Evolutionary conservation across 257 asterid species (phyloP).

Genomic region (Jasminum sambac): DNA sequence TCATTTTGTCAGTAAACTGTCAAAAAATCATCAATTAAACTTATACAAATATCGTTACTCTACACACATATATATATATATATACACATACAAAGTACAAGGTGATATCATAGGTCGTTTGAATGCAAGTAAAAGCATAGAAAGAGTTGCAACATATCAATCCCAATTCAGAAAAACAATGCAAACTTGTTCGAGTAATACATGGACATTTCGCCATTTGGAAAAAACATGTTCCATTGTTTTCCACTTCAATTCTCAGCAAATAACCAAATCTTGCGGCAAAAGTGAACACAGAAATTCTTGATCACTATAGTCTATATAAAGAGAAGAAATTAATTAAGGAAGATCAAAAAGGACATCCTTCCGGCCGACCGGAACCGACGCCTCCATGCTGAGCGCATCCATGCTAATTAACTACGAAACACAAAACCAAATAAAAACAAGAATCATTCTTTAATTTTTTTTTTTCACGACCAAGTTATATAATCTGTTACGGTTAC

Average conservation of each 20-base stretch:
- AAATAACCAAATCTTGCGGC: neutral
- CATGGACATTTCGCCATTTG: constrained; percentile 2
- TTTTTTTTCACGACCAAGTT: neutral
- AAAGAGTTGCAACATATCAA: neutral
- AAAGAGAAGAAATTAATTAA: neutral
- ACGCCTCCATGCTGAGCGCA: neutral
- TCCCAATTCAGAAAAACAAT: neutral
- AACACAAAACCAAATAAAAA: neutral
- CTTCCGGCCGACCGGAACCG: neutral
- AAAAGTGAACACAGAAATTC: neutral
- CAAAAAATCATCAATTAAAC: no score
- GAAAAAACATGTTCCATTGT: neutral
- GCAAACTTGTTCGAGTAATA: neutral
- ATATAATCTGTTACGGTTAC: neutral
- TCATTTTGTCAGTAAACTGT: no score
- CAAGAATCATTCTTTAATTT: neutral
- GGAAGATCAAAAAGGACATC: neutral
- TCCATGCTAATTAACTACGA: neutral
- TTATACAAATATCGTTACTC: no score
- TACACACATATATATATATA: no score
- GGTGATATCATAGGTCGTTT: neutral
- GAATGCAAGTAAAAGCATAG: neutral
- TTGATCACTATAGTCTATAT: neutral
- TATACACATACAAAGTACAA: neutral
- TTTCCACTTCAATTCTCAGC: neutral